Conservation (phyloP, 169 alveolate species). For the Plasmodium gonderi region DNA sequence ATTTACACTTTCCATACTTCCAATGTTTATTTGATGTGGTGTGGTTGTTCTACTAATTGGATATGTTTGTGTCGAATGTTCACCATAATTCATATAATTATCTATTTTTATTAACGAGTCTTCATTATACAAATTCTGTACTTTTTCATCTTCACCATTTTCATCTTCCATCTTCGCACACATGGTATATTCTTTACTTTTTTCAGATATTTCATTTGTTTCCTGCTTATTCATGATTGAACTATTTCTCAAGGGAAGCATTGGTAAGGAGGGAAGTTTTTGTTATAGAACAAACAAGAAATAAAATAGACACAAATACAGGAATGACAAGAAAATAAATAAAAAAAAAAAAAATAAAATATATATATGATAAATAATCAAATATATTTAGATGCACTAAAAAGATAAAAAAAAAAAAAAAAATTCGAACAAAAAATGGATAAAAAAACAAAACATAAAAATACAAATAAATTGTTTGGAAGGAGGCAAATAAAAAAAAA, state of each 20-base stretch:
- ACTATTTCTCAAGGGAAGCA: slow-evolving; percentile 26
- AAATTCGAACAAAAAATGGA: neutral
- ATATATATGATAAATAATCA: no score
- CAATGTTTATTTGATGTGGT: slow-evolving; percentile 27
- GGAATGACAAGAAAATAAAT: neutral
- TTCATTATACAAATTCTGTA: slow-evolving; percentile 24
- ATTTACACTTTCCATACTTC: slow-evolving; percentile 58
- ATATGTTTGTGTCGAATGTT: slow-evolving; percentile 20
- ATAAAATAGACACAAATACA: neutral
- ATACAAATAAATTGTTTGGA: neutral
- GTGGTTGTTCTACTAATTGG: slow-evolving; percentile 72
- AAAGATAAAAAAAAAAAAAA: neutral
- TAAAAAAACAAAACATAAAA: neutral
- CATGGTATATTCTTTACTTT: neutral
- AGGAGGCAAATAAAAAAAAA: neutral
- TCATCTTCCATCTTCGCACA: slow-evolving; percentile 7
- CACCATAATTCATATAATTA: slow-evolving; percentile 22
- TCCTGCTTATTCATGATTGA: slow-evolving; percentile 15
- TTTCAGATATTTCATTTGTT: neutral
- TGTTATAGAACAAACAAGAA: no score
- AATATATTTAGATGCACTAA: no score
- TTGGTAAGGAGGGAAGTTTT: neutral
- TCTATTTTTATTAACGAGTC: slow-evolving; percentile 26
- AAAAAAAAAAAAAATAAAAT: neutral
- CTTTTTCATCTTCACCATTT: neutral